These are phyloP conservation scores for Cucurbita moschata DNA, from an alignment of 306 rosid species.

Conservation along the genomic window DNA sequence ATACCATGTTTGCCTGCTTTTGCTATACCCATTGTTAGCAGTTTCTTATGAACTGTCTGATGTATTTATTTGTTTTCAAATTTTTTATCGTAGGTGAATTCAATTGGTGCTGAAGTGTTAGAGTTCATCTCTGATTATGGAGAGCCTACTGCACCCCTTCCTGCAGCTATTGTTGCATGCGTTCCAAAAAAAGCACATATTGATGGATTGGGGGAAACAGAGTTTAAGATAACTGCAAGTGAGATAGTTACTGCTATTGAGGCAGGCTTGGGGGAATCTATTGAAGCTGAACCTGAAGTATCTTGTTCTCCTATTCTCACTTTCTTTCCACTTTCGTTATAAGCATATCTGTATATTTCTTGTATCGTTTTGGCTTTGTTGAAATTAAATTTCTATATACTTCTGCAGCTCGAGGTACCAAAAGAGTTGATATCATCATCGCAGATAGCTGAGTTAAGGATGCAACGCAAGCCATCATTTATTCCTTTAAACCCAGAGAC, in stretches of 20 bases:
- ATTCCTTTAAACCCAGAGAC: slow-evolving; percentile 48
- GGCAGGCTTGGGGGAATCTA: slow-evolving; percentile 69
- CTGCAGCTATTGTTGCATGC: slow-evolving; percentile 97
- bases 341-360: not conserved
- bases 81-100: slow-evolving; percentile 52
- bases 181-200: slow-evolving; percentile 78
- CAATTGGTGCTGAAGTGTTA: slow-evolving; percentile 73
- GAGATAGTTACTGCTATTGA: slow-evolving; percentile 75
- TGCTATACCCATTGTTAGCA: not conserved
- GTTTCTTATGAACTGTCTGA: not conserved
- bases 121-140: slow-evolving; percentile 87
- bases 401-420: slow-evolving; percentile 87
- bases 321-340: not conserved
- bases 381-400: not conserved
- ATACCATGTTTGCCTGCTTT: too few species aligned
- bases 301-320: slow-evolving; percentile 10
- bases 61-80: not conserved
- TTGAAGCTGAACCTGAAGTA: slow-evolving; percentile 99
- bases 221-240: slow-evolving; percentile 65
- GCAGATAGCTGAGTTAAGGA: slow-evolving; percentile 56
- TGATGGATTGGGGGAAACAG: slow-evolving; percentile 83
- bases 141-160: slow-evolving; percentile 77
- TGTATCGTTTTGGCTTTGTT: not conserved
- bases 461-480: slow-evolving; percentile 50
- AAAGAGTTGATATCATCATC: slow-evolving; percentile 64